These are phyloP conservation scores for Medicago lupulina DNA, from an alignment of 306 rosid species.

Conservation along the genomic window DNA sequence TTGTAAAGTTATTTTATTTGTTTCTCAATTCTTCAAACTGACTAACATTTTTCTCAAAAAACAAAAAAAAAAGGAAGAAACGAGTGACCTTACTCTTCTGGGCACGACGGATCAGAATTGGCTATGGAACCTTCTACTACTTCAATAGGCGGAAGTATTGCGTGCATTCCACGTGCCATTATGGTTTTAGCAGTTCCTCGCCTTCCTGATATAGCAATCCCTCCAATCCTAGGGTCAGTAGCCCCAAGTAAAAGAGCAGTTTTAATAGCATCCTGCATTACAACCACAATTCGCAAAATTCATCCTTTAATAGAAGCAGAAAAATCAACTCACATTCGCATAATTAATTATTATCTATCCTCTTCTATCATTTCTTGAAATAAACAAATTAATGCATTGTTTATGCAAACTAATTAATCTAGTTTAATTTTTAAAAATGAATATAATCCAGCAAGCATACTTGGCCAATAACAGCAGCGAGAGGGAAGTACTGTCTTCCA, in stretches of 20 bases:
- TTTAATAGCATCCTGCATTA: slow-evolving; percentile 86
- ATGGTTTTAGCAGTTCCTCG: slow-evolving; percentile 95
- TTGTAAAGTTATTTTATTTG: background rate
- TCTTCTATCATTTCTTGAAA: background rate
- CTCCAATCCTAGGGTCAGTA: slow-evolving; percentile 83
- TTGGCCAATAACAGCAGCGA: slow-evolving; percentile 97
- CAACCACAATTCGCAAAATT: slow-evolving; percentile 16
- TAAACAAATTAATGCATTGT: slow-evolving; percentile 4
- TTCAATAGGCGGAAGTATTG: slow-evolving; percentile 91
- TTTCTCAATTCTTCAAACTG: slow-evolving; percentile 17
- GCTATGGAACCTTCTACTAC: slow-evolving; percentile 84
- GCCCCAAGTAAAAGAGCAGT: slow-evolving; percentile 97
- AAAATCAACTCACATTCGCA: slow-evolving; percentile 4
- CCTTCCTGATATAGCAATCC: slow-evolving; percentile 90
- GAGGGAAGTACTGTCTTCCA: slow-evolving; percentile 87
- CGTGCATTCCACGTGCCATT: slow-evolving; percentile 96
- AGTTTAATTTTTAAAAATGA: too few species aligned
- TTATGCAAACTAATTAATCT: background rate
- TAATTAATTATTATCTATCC: background rate
- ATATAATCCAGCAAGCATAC: slow-evolving; percentile 34
- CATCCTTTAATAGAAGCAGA: slow-evolving; percentile 32
- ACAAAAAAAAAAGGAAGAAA: slow-evolving; percentile 21
- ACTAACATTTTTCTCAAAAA: background rate
- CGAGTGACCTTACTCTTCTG: slow-evolving; percentile 82
- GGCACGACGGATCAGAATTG: slow-evolving; percentile 88